Base-by-base conservation (phyloP, 352 stramenopile genomes). In the Thraustochytrium striatum region DNA sequence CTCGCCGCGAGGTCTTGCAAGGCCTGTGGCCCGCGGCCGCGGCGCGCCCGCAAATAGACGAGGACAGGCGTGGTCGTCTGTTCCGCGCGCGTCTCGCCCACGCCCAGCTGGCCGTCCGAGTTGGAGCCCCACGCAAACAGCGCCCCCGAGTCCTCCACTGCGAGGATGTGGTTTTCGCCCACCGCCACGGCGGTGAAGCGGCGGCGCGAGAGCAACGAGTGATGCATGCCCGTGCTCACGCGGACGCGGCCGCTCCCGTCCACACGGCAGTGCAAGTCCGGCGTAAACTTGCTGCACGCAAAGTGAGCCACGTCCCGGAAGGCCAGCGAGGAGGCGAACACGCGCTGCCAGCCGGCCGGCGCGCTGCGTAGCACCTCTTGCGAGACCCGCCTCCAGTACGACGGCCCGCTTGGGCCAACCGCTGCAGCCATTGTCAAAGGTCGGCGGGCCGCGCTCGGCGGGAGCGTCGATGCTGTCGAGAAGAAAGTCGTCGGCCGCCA, bases 51-150 rank as follows among this genome's bases (percentile, higher is more conserved):
- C 9, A 57, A 57, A 8, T 79, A 44, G 30, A 79, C 32, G 35
- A 28, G 36, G 13, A 47, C 53, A 9, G 47, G 52, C 30, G 47
- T 39, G 25, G 44, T 55, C 33, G 28, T 44, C 13, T 28, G 44
- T 8, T 79, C 69, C 35, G 38, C 69, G n/a, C 39, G 52, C 3
- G 32, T 8, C 21, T 8, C 21, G 43, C 75, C 78, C 13, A 78
- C 55, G 57, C 82, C 82, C 28, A 73, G 62, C 55, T 85, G 79
- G n/a, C 82, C 82, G 25, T 84, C 61, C 11, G 53, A 47, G 52
- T 85, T 85, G 39, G 82, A 72, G 35, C 82, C 82, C 82, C 82
- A 85, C 7, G 41, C 65, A 38, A 82, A 84, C 25, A 80, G 25
- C 2, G 39, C 36, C 28, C 82, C 82, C 28, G 55, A 39, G 21